Conservation (phyloP, 768 basidiomycete genomes). For the Tulasnella sp. region DNA sequence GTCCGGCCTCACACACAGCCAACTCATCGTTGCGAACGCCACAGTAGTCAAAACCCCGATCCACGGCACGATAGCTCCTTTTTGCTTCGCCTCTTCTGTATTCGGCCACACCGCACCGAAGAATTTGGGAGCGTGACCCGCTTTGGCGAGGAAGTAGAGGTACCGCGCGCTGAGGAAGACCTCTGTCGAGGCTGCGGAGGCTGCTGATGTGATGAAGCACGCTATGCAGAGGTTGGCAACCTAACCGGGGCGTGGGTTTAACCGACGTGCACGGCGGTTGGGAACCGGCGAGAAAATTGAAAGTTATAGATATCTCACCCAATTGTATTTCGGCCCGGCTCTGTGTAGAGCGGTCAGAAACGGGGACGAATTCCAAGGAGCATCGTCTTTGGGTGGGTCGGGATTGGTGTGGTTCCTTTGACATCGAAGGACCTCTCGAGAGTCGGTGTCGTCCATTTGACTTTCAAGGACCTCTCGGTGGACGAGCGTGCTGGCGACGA, state of each 20-base stretch:
- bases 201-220: slow-evolving; percentile 17
- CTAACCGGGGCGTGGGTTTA: not conserved
- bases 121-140: slow-evolving; percentile 27
- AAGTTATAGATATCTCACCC: not conserved
- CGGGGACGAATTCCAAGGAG: not conserved
- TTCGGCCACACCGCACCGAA: slow-evolving; percentile 11
- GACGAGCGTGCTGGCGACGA: slow-evolving; percentile 1
- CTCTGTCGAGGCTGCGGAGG: slow-evolving; percentile 19
- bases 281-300: too few relatives aligned
- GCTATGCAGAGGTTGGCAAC: slow-evolving; percentile 3
- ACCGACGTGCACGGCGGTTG: too few relatives aligned
- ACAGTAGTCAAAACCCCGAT: not conserved
- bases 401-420: not conserved
- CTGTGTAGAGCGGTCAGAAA: not conserved
- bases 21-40: not conserved
- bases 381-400: not conserved
- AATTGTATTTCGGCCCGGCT: not conserved
- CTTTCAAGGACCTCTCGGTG: not conserved
- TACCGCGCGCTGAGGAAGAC: slow-evolving; percentile 25
- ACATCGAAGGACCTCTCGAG: too few relatives aligned
- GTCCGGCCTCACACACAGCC: slow-evolving; percentile 4
- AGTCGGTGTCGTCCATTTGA: not conserved
- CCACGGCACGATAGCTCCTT: slow-evolving; percentile 11
- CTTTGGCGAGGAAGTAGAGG: slow-evolving; percentile 24
- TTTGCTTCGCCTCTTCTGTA: not conserved